Base-by-base conservation (phyloP, 2,329 filamentous ascomycete species). In the Alternaria postmessia region DNA sequence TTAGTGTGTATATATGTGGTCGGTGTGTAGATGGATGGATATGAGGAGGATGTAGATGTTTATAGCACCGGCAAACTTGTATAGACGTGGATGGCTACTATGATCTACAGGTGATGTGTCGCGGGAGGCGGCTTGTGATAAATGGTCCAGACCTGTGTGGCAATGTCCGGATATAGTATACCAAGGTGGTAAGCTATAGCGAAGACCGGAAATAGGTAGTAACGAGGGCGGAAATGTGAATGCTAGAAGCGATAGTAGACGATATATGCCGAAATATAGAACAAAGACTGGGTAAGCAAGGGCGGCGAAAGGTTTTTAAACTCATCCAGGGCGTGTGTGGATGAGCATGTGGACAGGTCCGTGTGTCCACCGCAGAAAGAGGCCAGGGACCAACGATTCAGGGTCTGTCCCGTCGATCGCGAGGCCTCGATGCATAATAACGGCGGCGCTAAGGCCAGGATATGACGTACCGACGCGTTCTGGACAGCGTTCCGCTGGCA, bases 341-440 rank as follows among this genome's bases (percentile, higher is more conserved):
- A 64, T 28, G 64, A 63, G 57, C 69, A 69, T 66, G 68, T 61
- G 68, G 68, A 63, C 62, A 51, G 51, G 65, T 54, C 57, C 52
- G 39, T 55, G 52, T 61, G 58, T 55, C 46, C 53, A 63, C 57
- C 49, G 62, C 54, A 56, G 30, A 49, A 11, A 16, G 32, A 36
- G 46, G 32, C 46, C 46, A 44, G 58, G 60, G 51, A 44, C 51
- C 34, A 28, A 28, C 48, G 54, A 59, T 58, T 54, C 62, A 62
- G 68, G 67, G 65, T 66, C 64, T 60, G 57, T 43, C 43, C n/a
- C 47, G 68, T 64, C 62, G 69, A 72, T 72, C 68, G 48, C 49
- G 53, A 58, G 66, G 63, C 64, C 68, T 69, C 67, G 68, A 72
- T 41, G 67, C 65, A 66, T 69, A 65, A 68, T 62, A 59, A 60